A percentile compares a stretch with the other conserved stretches of the same genome.
Evolutionary conservation across 495 filamentous ascomycete genomes (phyloP).

Genomic region (Collariella sp.): DNA sequence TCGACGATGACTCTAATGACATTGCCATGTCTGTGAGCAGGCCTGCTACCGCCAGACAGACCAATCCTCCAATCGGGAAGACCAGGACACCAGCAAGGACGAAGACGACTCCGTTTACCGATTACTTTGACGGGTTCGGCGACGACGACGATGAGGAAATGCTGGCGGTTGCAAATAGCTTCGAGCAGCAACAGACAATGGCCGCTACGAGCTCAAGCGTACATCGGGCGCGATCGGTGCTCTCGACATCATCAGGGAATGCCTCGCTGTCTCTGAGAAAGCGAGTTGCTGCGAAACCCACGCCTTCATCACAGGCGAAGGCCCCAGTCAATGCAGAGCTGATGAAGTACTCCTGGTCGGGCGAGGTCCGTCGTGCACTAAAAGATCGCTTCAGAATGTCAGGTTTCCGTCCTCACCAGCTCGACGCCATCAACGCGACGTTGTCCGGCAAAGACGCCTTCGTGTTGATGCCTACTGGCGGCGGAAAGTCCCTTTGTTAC

Average conservation of each 20-base stretch:
- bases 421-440: slow-evolving; percentile 93
- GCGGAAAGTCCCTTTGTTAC: slow-evolving; percentile 94
- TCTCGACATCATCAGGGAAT: slow-evolving; percentile 36
- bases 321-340: slow-evolving; percentile 30
- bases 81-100: slow-evolving; percentile 1
- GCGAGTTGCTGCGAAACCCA: slow-evolving; percentile 22
- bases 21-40: slow-evolving; percentile 22
- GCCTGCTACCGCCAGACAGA: background rate
- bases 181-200: slow-evolving; percentile 41
- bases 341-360: slow-evolving; percentile 63
- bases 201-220: slow-evolving; percentile 16
- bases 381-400: slow-evolving; percentile 72
- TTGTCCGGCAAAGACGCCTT: slow-evolving; percentile 81
- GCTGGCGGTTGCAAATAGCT: slow-evolving; percentile 50
- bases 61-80: background rate
- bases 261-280: slow-evolving; percentile 15
- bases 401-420: slow-evolving; percentile 83
- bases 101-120: background rate
- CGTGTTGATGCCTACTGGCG: slow-evolving; percentile 94
- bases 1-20: slow-evolving; percentile 36
- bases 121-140: slow-evolving; percentile 34
- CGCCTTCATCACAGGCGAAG: slow-evolving; percentile 15
- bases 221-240: slow-evolving; percentile 21
- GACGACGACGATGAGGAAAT: slow-evolving; percentile 72
- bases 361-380: slow-evolving; percentile 68